Percentiles rank a stretch among this genome's conserved stretches.
These are phyloP conservation scores for Paramecium sexaurelia DNA, from an alignment of 73 alveolate genomes.

Conservation along the genomic window DNA sequence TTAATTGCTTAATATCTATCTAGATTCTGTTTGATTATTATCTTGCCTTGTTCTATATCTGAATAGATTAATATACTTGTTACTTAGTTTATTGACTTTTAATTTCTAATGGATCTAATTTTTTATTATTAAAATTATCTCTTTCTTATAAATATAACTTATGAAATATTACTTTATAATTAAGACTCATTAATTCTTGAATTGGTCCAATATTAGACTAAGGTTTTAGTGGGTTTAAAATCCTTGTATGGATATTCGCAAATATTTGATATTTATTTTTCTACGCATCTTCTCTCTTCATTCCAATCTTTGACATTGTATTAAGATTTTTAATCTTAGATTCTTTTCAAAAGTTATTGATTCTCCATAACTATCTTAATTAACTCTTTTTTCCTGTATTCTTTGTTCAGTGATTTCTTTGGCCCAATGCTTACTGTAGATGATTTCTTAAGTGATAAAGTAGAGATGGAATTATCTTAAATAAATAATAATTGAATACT, in stretches of 20 bases:
- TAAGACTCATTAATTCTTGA: slow-evolving; percentile 14
- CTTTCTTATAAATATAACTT: neutral
- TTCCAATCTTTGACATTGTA: slow-evolving; percentile 47
- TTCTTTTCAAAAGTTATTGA: slow-evolving; percentile 42
- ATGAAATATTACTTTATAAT: neutral
- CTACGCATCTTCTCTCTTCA: slow-evolving; percentile 47
- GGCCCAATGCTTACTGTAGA: neutral
- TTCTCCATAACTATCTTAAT: slow-evolving; percentile 36
- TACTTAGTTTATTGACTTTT: slow-evolving; percentile 21
- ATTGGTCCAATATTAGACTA: slow-evolving; percentile 44
- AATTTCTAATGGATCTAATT: neutral
- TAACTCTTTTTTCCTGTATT: slow-evolving; percentile 17
- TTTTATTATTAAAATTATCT: neutral
- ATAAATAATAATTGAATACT: neutral
- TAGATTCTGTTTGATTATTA: neutral
- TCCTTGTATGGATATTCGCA: slow-evolving; percentile 48
- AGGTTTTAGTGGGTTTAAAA: slow-evolving; percentile 47
- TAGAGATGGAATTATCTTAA: neutral
- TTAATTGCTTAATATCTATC: neutral
- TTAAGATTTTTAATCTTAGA: slow-evolving; percentile 31
- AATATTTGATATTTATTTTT: slow-evolving; percentile 28
- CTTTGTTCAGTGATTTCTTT: slow-evolving; percentile 48
- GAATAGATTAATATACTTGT: neutral
- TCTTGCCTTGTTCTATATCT: neutral
- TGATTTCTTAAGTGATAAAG: neutral